Evolutionary conservation across 148 eudicot genomes (phyloP), one percentile per base, ranked within the genome.

Genomic region (Diospyros lotus): DNA sequence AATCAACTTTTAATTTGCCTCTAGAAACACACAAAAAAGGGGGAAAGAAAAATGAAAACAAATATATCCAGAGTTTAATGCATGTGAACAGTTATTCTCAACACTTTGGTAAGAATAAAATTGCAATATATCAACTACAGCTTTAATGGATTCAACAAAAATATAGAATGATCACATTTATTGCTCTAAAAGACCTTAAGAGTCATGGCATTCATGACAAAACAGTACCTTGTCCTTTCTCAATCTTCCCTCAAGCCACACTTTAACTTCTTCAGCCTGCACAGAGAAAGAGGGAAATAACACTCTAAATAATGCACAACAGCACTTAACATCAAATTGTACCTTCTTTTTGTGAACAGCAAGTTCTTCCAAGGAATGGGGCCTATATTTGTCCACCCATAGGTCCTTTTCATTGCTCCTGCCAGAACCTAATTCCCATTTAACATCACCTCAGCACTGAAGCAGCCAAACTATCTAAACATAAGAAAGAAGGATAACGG

Each of bases 261-360:
- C 17, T 83, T 82, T 88, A 54, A 95, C 94, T 83, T 92, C 98
- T 82, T 92, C 98, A 82, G 92, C 93, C 98, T 95, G 89, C 77
- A 80, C 74, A 68, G 56, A 28, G 61, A 82, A 72, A 68, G 10
- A 50, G 44, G 2, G 67, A 45, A 68, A 64, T 60, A 17, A 28
- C 64, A 77, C 56, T 48, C 61, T 28, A 28, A 17, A 71, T n/a
- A 54, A 68, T 28, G 48, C 70, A 78, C 63, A 43, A 38, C 39
- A 50, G 66, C 28, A 28, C 28, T 55, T 14, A 76, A 48, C 52
- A 43, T 43, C 8, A 77, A 39, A 18, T 6, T 66, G 66, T 78
- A 95, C 98, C 96, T 95, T 95, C 90, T 92, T 95, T 79, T 90
- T 95, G 71, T 95, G 92, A 80, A 95, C 96, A 48, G 90, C 90